A percentile compares a stretch with the other conserved stretches of the same genome.
Evolutionary conservation across 805 yeast species (phyloP).

Genomic region (Metschnikowia colocasiae): DNA sequence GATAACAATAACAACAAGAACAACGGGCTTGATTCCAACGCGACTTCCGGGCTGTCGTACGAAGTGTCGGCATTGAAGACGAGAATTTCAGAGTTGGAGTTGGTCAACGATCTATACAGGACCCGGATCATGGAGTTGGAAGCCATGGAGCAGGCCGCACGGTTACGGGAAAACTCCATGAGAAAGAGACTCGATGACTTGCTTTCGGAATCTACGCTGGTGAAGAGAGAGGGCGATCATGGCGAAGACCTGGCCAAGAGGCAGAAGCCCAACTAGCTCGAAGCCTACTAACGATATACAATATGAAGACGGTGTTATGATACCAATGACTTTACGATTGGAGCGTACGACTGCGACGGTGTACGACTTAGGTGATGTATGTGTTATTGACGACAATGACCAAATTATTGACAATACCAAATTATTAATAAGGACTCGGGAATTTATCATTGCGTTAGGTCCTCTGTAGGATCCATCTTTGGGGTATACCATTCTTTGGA

Average conservation of each 20-base stretch:
- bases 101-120: slow-evolving; percentile 84
- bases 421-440: too few species aligned
- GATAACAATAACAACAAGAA: slow-evolving; percentile 13
- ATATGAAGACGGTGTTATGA: not conserved
- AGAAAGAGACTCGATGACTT: slow-evolving; percentile 48
- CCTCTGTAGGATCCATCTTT: too few species aligned
- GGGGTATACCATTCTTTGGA: too few species aligned
- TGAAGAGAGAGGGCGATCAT: slow-evolving; percentile 13
- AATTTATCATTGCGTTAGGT: too few species aligned
- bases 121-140: slow-evolving; percentile 82
- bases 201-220: slow-evolving; percentile 19
- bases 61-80: slow-evolving; percentile 54
- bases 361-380: too few species aligned
- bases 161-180: slow-evolving; percentile 47
- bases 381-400: too few species aligned
- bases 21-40: slow-evolving; percentile 10
- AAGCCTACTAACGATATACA: not conserved
- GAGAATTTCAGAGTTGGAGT: slow-evolving; percentile 80
- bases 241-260: slow-evolving; percentile 12
- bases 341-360: too few species aligned
- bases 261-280: slow-evolving; percentile 6
- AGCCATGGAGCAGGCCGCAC: slow-evolving; percentile 55
- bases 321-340: not conserved
- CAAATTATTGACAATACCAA: too few species aligned
- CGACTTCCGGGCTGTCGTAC: slow-evolving; percentile 15